Percentiles rank a stretch among this genome's conserved stretches.
phyloP scores from a whole-genome alignment of 2,329 filamentous ascomycete species.

The Thelonectria olida region DNA sequence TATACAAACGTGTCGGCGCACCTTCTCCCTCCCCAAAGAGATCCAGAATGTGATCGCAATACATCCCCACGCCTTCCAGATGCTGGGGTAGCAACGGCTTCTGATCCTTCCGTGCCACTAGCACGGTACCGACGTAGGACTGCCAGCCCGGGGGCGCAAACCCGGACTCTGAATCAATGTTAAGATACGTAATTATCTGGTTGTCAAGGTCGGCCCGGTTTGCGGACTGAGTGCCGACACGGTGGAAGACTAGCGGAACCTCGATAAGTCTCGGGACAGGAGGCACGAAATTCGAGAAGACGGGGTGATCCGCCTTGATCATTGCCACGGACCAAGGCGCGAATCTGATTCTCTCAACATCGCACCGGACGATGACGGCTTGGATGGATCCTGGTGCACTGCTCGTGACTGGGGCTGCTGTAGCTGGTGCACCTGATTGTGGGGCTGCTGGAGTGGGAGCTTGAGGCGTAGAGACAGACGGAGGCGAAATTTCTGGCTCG shows the following conservation, averaged over 20 bases:
- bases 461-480: no score
- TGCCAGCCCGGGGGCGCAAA: conserved; percentile 16
- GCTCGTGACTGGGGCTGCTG: neutral
- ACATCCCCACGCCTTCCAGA: conserved; percentile 9
- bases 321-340: conserved; percentile 3
- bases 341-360: neutral
- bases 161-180: conserved; percentile 12
- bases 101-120: conserved; percentile 20
- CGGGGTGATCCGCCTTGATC: conserved; percentile 1
- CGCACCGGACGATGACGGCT: conserved; percentile 14
- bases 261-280: conserved; percentile 5
- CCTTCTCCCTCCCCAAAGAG: neutral
- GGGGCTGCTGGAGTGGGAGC: neutral
- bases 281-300: conserved; percentile 6
- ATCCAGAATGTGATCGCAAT: neutral
- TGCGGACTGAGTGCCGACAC: conserved; percentile 12
- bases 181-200: conserved; percentile 17
- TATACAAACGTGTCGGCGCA: neutral
- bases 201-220: conserved; percentile 19
- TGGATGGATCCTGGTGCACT: conserved; percentile 1
- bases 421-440: neutral
- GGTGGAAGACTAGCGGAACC: conserved; percentile 12
- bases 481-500: no score
- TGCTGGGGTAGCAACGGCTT: conserved; percentile 16
- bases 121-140: conserved; percentile 11